Conservation (phyloP, 106 monocot species). For the Allium sativum region DNA sequence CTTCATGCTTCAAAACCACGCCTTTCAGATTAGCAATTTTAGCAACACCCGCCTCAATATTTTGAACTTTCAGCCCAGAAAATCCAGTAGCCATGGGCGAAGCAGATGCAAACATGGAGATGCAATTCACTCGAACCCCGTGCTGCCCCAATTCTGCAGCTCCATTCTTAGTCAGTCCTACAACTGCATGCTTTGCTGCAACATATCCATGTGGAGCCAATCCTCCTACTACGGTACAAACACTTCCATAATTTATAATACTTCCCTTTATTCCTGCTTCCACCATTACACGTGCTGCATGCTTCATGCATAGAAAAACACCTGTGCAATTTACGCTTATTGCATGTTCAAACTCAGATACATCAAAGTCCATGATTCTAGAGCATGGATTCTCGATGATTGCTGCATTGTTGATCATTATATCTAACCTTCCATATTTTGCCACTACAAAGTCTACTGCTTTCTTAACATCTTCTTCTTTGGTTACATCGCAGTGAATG, state of each 20-base stretch:
- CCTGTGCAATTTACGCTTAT: constrained; percentile 47
- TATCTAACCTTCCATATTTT: constrained; percentile 23
- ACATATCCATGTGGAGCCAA: constrained; percentile 45
- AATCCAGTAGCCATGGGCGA: constrained; percentile 8
- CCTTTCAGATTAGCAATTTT: constrained; percentile 10
- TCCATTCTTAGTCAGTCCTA: constrained; percentile 51
- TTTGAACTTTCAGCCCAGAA: neutral
- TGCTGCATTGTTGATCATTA: constrained; percentile 39
- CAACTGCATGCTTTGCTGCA: constrained; percentile 40
- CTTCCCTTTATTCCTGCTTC: constrained; percentile 21
- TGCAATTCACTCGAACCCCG: constrained; percentile 62
- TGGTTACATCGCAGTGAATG: constrained; percentile 31
- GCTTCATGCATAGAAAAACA: constrained; percentile 56
- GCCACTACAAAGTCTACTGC: constrained; percentile 16
- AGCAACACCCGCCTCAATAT: constrained; percentile 5
- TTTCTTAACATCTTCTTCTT: constrained; percentile 17
- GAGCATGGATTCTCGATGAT: neutral
- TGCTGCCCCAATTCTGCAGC: constrained; percentile 42
- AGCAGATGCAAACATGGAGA: constrained; percentile 37
- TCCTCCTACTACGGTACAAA: constrained; percentile 25
- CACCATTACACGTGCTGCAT: constrained; percentile 42
- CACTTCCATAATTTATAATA: constrained; percentile 45
- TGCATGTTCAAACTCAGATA: constrained; percentile 28
- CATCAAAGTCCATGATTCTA: neutral
- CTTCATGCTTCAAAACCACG: constrained; percentile 7